These are phyloP conservation scores for Fomitopsis pinicola DNA, from an alignment of 1,284 basidiomycete species.

Conservation along the genomic window DNA sequence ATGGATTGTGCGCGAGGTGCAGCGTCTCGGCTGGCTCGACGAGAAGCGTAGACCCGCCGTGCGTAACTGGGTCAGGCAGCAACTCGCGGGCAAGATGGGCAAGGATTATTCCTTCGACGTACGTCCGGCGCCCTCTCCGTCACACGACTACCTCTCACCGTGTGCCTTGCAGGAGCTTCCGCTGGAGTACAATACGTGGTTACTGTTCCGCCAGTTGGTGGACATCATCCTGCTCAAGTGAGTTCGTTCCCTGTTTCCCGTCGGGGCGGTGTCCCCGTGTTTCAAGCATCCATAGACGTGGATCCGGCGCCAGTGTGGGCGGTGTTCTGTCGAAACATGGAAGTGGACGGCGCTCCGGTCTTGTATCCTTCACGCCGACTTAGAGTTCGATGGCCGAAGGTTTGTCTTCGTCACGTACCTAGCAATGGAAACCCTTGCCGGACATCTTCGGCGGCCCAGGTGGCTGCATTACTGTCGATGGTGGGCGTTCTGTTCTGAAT, in stretches of 20 bases:
- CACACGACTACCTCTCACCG: slow-evolving; percentile 14
- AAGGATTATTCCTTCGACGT: slow-evolving; percentile 91
- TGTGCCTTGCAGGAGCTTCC: slow-evolving; percentile 56
- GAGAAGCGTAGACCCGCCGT: slow-evolving; percentile 57
- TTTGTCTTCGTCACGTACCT: background rate
- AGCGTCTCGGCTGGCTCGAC: slow-evolving; percentile 86
- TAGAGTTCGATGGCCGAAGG: background rate
- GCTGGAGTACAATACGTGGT: slow-evolving; percentile 86
- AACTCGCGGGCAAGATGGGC: slow-evolving; percentile 93
- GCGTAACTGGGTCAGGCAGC: slow-evolving; percentile 80
- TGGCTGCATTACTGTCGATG: too few species aligned
- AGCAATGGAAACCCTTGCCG: too few species aligned
- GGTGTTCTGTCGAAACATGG: background rate
- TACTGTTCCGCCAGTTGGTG: slow-evolving; percentile 89
- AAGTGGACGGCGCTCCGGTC: background rate
- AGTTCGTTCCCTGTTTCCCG: slow-evolving; percentile 23
- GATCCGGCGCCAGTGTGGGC: background rate
- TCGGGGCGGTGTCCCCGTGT: background rate
- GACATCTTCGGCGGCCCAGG: too few species aligned
- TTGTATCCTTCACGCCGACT: background rate
- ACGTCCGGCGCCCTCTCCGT: slow-evolving; percentile 24
- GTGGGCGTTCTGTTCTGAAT: too few species aligned
- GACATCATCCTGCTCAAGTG: slow-evolving; percentile 96
- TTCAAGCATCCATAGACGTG: background rate
- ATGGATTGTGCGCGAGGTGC: slow-evolving; percentile 86